phyloP scores from a whole-genome alignment of 306 rosid genomes.

The Cicer bijugum region DNA sequence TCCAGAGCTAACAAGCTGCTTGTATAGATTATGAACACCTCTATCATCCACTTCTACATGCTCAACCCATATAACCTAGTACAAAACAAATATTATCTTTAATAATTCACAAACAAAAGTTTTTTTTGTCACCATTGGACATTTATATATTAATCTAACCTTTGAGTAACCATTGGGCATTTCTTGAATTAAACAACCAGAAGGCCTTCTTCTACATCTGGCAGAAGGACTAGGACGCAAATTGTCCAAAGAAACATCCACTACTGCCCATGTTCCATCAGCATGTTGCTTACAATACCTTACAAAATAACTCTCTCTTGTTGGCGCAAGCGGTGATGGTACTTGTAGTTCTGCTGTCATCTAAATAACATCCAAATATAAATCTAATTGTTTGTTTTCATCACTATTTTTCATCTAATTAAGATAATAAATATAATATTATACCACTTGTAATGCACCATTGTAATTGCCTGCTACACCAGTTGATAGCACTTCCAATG shows the following conservation, averaged over 20 bases:
- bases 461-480: slow-evolving; percentile 97
- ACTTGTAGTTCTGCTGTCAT: slow-evolving; percentile 97
- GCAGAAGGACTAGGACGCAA: slow-evolving; percentile 73
- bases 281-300: slow-evolving; percentile 89
- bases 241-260: slow-evolving; percentile 87
- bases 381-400: neutral
- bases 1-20: slow-evolving; percentile 89
- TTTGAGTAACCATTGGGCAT: slow-evolving; percentile 97
- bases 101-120: too few relatives aligned
- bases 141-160: slow-evolving; percentile 48
- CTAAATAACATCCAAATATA: slow-evolving; percentile 40
- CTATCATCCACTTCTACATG: slow-evolving; percentile 93
- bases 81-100: neutral
- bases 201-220: slow-evolving; percentile 82
- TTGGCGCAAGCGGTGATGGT: slow-evolving; percentile 93
- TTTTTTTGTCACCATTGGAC: too few relatives aligned
- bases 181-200: slow-evolving; percentile 96
- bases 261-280: slow-evolving; percentile 97
- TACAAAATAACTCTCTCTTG: slow-evolving; percentile 89
- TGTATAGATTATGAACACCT: slow-evolving; percentile 90
- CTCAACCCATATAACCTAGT: slow-evolving; percentile 91
- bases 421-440: neutral
- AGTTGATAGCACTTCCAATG: slow-evolving; percentile 85
- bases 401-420: neutral
- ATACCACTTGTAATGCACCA: slow-evolving; percentile 98